These are phyloP conservation scores for Suillus plorans DNA, from an alignment of 768 basidiomycete genomes.

Conservation along the genomic window DNA sequence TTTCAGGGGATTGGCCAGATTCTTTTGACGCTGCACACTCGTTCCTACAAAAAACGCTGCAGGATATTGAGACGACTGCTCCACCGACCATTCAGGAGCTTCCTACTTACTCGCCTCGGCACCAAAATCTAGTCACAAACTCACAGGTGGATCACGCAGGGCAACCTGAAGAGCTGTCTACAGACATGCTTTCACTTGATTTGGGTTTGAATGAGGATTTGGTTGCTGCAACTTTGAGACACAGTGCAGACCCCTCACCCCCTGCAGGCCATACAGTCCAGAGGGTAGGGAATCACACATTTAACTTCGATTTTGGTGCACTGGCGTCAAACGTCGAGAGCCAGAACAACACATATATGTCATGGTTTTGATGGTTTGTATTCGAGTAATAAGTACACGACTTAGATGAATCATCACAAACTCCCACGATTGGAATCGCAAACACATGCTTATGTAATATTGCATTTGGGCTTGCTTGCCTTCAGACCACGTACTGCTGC, in stretches of 20 bases:
- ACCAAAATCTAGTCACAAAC: constrained; percentile 10
- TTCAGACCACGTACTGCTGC: background rate
- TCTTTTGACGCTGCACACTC: constrained; percentile 25
- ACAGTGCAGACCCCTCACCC: constrained; percentile 18
- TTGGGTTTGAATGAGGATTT: constrained; percentile 30
- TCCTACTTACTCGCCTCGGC: constrained; percentile 23
- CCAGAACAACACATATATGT: constrained; percentile 60
- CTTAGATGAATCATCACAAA: background rate
- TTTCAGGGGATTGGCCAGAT: constrained; percentile 3
- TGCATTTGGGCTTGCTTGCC: background rate
- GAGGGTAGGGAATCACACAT: constrained; percentile 52
- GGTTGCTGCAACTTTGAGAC: constrained; percentile 15
- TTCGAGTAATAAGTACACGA: background rate
- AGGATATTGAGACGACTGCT: constrained; percentile 22
- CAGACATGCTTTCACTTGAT: constrained; percentile 32
- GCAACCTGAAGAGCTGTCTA: constrained; percentile 26
- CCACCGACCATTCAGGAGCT: constrained; percentile 20
- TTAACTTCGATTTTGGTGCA: constrained; percentile 65
- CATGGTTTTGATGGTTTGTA: constrained; percentile 51
- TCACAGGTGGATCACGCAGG: constrained; percentile 17
- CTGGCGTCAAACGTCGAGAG: constrained; percentile 54
- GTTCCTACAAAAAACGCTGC: constrained; percentile 24
- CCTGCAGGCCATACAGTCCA: constrained; percentile 25
- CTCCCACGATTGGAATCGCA: background rate
- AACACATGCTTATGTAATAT: constrained; percentile 25